Evolutionary conservation across 345 rosid species (phyloP).

Genomic region (Durio zibethinus): DNA sequence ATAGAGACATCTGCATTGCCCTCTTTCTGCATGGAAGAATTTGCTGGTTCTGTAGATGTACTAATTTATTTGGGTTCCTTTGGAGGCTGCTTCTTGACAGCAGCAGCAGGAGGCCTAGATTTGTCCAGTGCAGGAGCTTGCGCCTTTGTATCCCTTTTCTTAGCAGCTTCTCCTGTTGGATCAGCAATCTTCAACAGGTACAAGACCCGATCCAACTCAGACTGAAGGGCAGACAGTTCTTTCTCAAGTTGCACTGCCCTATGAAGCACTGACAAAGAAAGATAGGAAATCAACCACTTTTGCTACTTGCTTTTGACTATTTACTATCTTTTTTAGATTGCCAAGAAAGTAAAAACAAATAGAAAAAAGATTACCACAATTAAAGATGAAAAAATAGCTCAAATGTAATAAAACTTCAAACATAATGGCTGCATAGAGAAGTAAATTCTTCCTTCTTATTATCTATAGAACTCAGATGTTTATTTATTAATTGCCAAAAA

Average conservation of each 20-base stretch:
- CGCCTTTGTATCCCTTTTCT: constrained; percentile 50
- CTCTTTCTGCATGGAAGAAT: constrained; percentile 28
- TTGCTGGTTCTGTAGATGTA: constrained; percentile 31
- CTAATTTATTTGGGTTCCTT: constrained; percentile 32
- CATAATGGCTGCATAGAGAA: not conserved
- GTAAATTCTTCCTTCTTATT: not conserved
- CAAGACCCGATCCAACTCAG: constrained; percentile 62
- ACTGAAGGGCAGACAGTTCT: constrained; percentile 63
- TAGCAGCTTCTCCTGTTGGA: constrained; percentile 77
- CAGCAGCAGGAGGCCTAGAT: constrained; percentile 35
- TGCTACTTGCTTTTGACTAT: not conserved
- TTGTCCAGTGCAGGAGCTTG: constrained; percentile 35
- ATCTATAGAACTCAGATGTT: not conserved
- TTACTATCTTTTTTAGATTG: no score
- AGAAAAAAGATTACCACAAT: not conserved
- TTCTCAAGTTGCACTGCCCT: constrained; percentile 55
- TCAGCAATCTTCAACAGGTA: constrained; percentile 89
- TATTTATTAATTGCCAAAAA: not conserved
- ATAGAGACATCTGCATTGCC: constrained; percentile 25
- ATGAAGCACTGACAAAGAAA: constrained; percentile 61
- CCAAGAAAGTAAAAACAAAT: no score
- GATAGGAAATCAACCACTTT: constrained; percentile 9
- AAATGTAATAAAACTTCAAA: not conserved
- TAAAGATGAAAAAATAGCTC: not conserved
- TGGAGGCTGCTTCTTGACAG: constrained; percentile 29